Base-by-base conservation (phyloP, 768 basidiomycete genomes). In the Pleurotus sapidus region DNA sequence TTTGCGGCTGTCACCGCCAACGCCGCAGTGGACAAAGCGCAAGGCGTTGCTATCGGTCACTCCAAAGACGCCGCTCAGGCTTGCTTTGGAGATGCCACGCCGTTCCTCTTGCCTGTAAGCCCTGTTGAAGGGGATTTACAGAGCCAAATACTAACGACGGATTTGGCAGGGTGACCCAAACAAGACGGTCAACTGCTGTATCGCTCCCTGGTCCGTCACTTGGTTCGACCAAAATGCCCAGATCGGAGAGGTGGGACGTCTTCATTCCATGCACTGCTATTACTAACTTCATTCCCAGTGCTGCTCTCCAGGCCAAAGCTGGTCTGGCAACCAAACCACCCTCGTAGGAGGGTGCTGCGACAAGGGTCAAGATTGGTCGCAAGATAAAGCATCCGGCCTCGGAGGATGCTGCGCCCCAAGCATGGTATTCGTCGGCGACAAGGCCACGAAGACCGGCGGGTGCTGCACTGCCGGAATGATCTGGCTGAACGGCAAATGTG, bases 371-470 rank as follows among this genome's bases (percentile, higher is more conserved):
- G n/a, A 9, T 11, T 54, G 51, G 51, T 54, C 51, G n/a, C 38
- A 54, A 24, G 51, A 54, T 25, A 54, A 42, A 40, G 18, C 51
- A 8, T 54, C 51, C n/a, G 51, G 51, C 5, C 51, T 54, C 38
- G 51, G 51, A 20, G 51, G 38, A 18, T 54, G 51, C 39, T 54
- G 51, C 51, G 34, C 51, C 1, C 15, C 51, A 18, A 30, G 51
- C 17, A 6, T 42, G 23, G 18, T 20, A 5, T 54, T 54, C 23
- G 38, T 37, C 39, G 51, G 51, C 11, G 51, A 54, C 39, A 54
- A 54, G 39, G 39, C 51, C 12, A 18, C 38, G 37, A 54, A 54
- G 18, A 43, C 51, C 5, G 51, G 51, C n/a, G 51, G 51, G 42
- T 54, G 51, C 20, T 54, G 51, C 51, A 38, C 51, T 25, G 34